A percentile compares a stretch with the other conserved stretches of the same genome.
phyloP scores from a whole-genome alignment of 768 basidiomycete genomes.

The Tylopilus felleus region DNA sequence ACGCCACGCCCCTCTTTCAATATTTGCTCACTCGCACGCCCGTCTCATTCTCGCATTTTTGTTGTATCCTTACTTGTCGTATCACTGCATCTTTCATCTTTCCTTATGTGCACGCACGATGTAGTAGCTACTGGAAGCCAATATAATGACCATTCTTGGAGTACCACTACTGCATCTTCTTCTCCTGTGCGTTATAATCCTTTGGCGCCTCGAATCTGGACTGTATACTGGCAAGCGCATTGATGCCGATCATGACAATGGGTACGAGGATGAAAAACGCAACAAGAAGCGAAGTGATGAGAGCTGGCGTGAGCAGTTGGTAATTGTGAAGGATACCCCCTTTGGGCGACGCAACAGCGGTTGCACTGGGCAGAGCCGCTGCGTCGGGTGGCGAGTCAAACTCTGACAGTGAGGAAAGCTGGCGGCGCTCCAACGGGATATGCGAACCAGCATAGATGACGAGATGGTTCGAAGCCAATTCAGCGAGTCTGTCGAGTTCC shows the following conservation, averaged over 20 bases:
- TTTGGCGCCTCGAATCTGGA: constrained; percentile 64
- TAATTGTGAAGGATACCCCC: constrained; percentile 70
- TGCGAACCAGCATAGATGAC: constrained; percentile 62
- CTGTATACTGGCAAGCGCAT: constrained; percentile 70
- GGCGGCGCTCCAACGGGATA: constrained; percentile 40
- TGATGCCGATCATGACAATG: constrained; percentile 58
- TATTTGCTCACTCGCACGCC: constrained; percentile 11
- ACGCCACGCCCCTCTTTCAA: constrained; percentile 2
- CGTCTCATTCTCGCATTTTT: constrained; percentile 16
- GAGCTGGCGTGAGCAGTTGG: constrained; percentile 72
- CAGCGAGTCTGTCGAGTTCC: constrained; percentile 48
- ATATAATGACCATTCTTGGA: constrained; percentile 18
- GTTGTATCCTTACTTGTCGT: constrained; percentile 30
- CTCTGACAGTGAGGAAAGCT: constrained; percentile 28
- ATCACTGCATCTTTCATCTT: constrained; percentile 24
- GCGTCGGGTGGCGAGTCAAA: constrained; percentile 29
- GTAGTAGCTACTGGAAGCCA: constrained; percentile 17
- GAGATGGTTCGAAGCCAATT: constrained; percentile 56
- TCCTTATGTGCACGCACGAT: constrained; percentile 16
- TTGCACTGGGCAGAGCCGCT: constrained; percentile 30
- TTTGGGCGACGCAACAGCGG: constrained; percentile 29
- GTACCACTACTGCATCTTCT: constrained; percentile 64
- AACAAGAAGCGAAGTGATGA: constrained; percentile 65
- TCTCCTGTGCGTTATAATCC: constrained; percentile 65
- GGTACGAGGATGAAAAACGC: constrained; percentile 67